Conservation (phyloP, 2,329 filamentous ascomycete species). For the Arthroderma sp. region DNA sequence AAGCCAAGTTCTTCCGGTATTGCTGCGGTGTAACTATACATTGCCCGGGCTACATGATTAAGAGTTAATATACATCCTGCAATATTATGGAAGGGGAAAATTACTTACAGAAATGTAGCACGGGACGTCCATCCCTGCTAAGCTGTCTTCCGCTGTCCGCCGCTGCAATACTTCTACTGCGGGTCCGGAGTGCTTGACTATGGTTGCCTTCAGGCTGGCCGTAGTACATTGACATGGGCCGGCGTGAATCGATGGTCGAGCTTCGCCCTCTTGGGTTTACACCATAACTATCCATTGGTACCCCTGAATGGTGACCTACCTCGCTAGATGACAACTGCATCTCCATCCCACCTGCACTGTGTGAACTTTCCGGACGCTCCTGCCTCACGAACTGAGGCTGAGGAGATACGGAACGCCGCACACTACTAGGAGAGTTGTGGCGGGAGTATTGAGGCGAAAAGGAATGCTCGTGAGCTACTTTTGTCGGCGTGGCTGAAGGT, state of each 20-base stretch:
- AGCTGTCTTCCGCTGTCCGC: constrained; percentile 55
- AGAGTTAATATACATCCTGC: constrained; percentile 3
- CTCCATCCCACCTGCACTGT: constrained; percentile 43
- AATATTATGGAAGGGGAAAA: neutral
- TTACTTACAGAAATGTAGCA: constrained; percentile 83
- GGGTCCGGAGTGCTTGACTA: constrained; percentile 39
- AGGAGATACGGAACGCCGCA: constrained; percentile 37
- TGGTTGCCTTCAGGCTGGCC: constrained; percentile 23
- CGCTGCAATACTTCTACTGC: constrained; percentile 80
- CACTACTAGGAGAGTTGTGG: constrained; percentile 25
- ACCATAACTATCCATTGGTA: constrained; percentile 20
- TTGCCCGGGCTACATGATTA: constrained; percentile 58
- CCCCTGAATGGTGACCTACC: constrained; percentile 43
- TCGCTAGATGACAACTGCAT: constrained; percentile 49
- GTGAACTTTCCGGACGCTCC: constrained; percentile 34
- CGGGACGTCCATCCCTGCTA: constrained; percentile 72
- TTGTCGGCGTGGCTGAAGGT: constrained; percentile 14
- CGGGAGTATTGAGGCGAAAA: constrained; percentile 34
- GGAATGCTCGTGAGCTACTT: constrained; percentile 22
- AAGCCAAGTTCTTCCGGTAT: constrained; percentile 94
- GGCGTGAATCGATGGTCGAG: constrained; percentile 40
- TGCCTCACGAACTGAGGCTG: constrained; percentile 39
- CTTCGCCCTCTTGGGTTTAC: constrained; percentile 20
- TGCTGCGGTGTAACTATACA: constrained; percentile 88
- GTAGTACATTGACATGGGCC: constrained; percentile 38